Evolutionary conservation across 2,329 filamentous ascomycete species (phyloP), one percentile per base, ranked within the genome.

Genomic region (Acrodontium crateriforme): DNA sequence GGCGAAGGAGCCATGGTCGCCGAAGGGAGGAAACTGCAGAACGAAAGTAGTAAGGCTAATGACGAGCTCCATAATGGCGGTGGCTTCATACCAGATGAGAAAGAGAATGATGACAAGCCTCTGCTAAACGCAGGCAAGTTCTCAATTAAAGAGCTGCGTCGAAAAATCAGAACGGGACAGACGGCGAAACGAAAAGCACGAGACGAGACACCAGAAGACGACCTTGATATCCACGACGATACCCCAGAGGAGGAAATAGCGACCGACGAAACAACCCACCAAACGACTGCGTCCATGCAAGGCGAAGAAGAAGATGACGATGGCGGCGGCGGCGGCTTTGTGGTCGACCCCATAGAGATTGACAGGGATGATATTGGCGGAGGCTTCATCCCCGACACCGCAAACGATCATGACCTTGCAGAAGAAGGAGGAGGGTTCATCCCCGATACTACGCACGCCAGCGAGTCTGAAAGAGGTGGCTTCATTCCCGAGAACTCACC

Each of bases 91-190:
- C 26, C 14, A 12, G 14, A 14, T 5, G 67, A 68, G 3, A 60
- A 62, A 22, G 58, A 57, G 1, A 57, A 60, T 11, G 62, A 66
- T 18, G 60, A 64, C 12, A 40, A 38, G n/a, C 37, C 42, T 1
- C 38, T 49, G 27, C 43, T 46, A 3, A 36, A 41, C 16, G 36
- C 36, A 9, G 39, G 37, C 11, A 35, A 22, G 16, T 40, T 31
- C 25, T 24, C 31, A 9, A 18, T 41, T n/a, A 29, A 31, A 9
- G 32, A 37, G 16, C 15, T 36, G 25, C 11, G 30, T 12, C 7
- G 15, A 7, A 20, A 14, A 22, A 19, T 16, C 15, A 18, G 16
- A 9, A 3, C 13, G 10, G 22, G 4, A 15, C n/a, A 30, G 17
- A 24, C 17, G 13, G 21, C 9, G 11, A 20, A 15, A 4, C 16